Base-by-base conservation (phyloP, 2,329 filamentous ascomycete species). In the Penicillium sp. region DNA sequence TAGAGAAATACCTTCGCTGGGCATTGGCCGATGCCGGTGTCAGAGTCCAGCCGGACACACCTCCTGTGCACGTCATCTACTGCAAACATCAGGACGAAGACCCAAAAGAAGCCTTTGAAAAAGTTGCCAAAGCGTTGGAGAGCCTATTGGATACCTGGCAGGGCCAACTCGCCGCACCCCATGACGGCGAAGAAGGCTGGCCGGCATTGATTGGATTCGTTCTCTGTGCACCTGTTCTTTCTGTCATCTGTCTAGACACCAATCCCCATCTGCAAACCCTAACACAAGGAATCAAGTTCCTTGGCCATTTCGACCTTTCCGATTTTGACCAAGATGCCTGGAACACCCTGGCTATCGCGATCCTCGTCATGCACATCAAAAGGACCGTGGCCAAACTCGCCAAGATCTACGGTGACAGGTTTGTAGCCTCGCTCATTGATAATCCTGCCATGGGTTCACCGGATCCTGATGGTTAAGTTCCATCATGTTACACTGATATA, bases 341-440 rank as follows among this genome's bases (percentile, higher is more conserved):
- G 80, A 81, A 80, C 58, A 72, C 75, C 4, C 66, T 82, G 4
- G 77, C 78, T 0, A 56, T 82, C 43, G 77, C 79, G 0, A 78
- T 82, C 50, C 66, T 78, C 6, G 68, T 79, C 10, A 71, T 78
- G 53, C 75, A 79, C 59, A 72, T 75, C 46, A 71, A 78, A 5
- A 75, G 76, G 51, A 70, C 73, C 31, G 72, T 78, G 70, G 55
- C 72, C 45, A 63, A 71, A 48, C 64, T 79, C 21, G 69, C 70
- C 35, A 62, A 70, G 32, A 65, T 57, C 8, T 57, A 62, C 5
- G 22, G 43, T n/a, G 53, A 22, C 55, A 55, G 6, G 53, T 57
- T 43, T 45, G 51, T 53, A 15, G 31, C 38, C 2, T 39, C 24
- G n/a, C 26, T 24, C 6, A 17, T 17, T 31, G 38, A 49, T 26